Evolutionary conservation across 1,284 basidiomycete species (phyloP), one percentile per base, ranked within the genome.

Genomic region (Tylopilus sp.): DNA sequence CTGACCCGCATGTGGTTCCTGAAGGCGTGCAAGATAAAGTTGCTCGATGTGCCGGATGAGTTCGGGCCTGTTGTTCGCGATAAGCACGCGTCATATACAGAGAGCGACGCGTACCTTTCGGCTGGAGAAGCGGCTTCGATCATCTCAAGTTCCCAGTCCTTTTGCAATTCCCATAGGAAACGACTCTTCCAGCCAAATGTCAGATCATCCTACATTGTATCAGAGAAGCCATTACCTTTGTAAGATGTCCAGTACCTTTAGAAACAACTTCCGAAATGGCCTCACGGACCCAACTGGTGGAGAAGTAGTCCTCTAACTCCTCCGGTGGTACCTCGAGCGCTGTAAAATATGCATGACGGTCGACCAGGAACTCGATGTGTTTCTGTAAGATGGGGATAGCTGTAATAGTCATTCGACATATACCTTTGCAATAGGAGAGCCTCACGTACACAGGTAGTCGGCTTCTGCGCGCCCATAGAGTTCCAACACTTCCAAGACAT

Each of bases 371-470:
- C 57, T 90, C 82, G 53, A 91, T 71, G 77, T 96, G 93, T 67
- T 84, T 88, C 75, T 86, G 83, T 50, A 95, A 83, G 52, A 95
- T 81, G 2, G 89, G 84, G 45, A 93, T 89, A 45, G 93, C 93
- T 95, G 75, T 45, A 73, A 74, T 58, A 64, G 62, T 60, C 65
- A 70, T 61, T 69, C 58, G 68, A 64, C 62, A 61, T 65, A 65
- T 42, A 59, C 52, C n/a, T 62, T 67, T 25, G 53, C 25, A 53
- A 57, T 58, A 64, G 53, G 67, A 52, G 54, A 79, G 61, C 60
- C 61, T 62, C 62, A 80, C 93, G 80, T 78, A 95, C 94, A 95
- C 37, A 94, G 76, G 76, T 95, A 95, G 74, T 96, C 94, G 25
- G 79, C 81, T 77, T 94, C 92, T 25, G 94, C 93, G 56, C 84